phyloP scores from a whole-genome alignment of 2,329 filamentous ascomycete genomes.

The Fusarium transvaalense region DNA sequence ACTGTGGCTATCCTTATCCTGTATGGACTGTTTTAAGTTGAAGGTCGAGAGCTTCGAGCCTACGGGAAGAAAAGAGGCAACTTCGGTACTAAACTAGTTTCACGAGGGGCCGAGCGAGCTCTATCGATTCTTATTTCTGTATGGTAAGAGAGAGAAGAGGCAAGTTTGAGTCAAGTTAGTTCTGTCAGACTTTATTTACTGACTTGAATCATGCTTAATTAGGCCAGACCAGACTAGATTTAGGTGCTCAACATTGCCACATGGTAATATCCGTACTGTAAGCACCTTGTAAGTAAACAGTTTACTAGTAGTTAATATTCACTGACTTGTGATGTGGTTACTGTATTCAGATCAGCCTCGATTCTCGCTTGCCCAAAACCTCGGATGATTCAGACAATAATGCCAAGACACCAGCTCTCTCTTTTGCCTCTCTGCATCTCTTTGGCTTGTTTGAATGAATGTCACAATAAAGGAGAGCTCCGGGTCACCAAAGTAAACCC shows the following conservation, averaged over 20 bases:
- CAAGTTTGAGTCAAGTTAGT: conserved; percentile 3
- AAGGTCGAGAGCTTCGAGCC: background rate
- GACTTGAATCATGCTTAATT: background rate
- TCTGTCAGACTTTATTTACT: background rate
- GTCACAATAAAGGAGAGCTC: conserved; percentile 25
- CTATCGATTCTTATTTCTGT: background rate
- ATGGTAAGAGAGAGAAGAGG: background rate
- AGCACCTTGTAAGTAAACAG: background rate
- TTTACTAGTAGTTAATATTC: too few relatives aligned
- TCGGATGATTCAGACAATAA: conserved; percentile 4
- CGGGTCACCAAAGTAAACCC: conserved; percentile 35
- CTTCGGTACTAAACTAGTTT: conserved; percentile 11
- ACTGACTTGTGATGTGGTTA: conserved; percentile 3
- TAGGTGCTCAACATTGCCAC: background rate
- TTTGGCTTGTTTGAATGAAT: conserved; percentile 6
- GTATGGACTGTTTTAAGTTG: background rate
- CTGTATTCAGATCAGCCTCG: conserved; percentile 9
- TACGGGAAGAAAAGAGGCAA: conserved; percentile 2
- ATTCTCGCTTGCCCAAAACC: conserved; percentile 5
- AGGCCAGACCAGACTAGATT: background rate
- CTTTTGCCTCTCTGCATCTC: background rate
- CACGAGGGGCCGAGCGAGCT: background rate
- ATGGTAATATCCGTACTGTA: background rate
- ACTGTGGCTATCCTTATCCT: background rate
- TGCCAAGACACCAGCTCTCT: conserved; percentile 10